Percentiles rank a stretch among this genome's conserved stretches.
Evolutionary conservation across 768 basidiomycete genomes (phyloP).

Genomic region (Calocera viscosa): DNA sequence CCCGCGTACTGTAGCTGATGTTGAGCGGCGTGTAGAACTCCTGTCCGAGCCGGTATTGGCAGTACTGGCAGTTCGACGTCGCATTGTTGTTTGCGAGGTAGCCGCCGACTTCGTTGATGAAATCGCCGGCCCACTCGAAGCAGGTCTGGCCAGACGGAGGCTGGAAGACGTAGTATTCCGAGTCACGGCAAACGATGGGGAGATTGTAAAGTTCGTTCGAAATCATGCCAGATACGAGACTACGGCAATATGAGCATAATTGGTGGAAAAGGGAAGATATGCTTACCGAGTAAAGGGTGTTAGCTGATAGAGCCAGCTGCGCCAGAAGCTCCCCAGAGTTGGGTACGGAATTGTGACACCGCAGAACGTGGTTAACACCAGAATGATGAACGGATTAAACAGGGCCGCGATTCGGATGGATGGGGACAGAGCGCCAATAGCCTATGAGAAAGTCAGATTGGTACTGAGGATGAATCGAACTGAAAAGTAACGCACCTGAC

Average conservation of each 20-base stretch:
- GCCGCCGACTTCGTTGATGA: conserved; percentile 50
- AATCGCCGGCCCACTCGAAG: conserved; percentile 52
- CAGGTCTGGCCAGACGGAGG: conserved; percentile 70
- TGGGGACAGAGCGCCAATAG: conserved; percentile 64
- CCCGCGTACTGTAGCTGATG: conserved; percentile 46
- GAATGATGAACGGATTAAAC: conserved; percentile 62
- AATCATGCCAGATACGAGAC: conserved; percentile 52
- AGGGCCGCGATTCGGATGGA: conserved; percentile 67
- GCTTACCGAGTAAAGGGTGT: background rate
- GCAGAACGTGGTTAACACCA: conserved; percentile 59
- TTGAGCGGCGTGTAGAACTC: conserved; percentile 59
- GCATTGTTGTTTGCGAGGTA: conserved; percentile 59
- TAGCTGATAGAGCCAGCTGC: conserved; percentile 59
- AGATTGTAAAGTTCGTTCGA: conserved; percentile 68
- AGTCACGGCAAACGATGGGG: conserved; percentile 45
- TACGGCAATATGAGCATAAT: conserved; percentile 38
- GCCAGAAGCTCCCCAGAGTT: conserved; percentile 53
- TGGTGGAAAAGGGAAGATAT: background rate
- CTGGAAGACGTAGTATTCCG: conserved; percentile 59
- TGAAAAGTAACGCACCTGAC: conserved; percentile 21
- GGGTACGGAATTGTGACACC: conserved; percentile 68
- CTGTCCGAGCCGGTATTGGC: conserved; percentile 54
- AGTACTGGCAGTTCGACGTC: conserved; percentile 55
- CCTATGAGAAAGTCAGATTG: conserved; percentile 13
- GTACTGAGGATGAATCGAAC: background rate